These are phyloP conservation scores for Porphyrellus cyaneotinctus DNA, from an alignment of 768 basidiomycete species.

Conservation along the genomic window DNA sequence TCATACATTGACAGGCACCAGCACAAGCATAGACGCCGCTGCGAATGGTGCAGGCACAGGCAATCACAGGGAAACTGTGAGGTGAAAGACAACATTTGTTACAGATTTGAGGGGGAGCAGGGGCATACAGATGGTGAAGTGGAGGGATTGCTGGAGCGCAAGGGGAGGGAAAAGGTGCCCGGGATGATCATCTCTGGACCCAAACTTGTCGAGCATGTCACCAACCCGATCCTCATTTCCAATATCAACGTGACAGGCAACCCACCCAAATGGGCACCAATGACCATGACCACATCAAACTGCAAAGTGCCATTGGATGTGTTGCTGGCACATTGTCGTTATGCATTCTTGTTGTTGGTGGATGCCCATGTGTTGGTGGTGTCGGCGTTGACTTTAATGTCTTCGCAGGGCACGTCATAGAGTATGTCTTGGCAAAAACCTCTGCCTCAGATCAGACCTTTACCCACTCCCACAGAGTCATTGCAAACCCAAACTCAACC, in stretches of 20 bases:
- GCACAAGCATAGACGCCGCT: not conserved
- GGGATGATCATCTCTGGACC: too few relatives aligned
- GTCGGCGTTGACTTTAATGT: not conserved
- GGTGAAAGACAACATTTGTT: conserved; percentile 19
- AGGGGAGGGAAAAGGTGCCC: too few relatives aligned
- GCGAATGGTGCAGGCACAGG: not conserved
- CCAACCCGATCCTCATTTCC: not conserved
- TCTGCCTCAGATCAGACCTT: not conserved
- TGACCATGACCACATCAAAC: not conserved
- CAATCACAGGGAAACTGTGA: conserved; percentile 3
- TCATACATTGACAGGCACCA: not conserved
- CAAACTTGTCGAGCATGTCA: not conserved
- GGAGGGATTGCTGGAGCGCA: not conserved
- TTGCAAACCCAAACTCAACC: not conserved
- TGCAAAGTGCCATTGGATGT: not conserved
- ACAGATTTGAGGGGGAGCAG: conserved; percentile 24
- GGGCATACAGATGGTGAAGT: conserved; percentile 29
- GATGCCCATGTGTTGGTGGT: not conserved
- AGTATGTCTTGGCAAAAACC: conserved; percentile 12
- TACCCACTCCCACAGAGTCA: not conserved
- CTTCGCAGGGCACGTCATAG: not conserved
- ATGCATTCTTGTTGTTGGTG: conserved; percentile 12
- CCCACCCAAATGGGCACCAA: conserved; percentile 3
- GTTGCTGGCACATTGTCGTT: conserved; percentile 5
- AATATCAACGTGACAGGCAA: not conserved